Evolutionary conservation across 1,139 yeast genomes (phyloP).

Genomic region (Geotrichum klebahnii): DNA sequence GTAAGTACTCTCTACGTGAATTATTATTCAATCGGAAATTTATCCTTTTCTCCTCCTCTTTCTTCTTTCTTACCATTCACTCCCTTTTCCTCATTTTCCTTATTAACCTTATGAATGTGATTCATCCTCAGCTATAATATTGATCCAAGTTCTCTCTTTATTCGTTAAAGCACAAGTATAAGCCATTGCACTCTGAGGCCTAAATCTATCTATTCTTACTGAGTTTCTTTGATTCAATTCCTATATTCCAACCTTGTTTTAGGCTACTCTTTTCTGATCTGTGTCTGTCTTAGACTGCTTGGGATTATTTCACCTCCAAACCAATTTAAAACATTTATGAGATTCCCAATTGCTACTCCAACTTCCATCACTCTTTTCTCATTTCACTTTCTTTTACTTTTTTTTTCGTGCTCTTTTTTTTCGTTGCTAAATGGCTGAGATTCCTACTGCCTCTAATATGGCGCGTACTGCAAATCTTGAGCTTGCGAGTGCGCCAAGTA

Average conservation of each 20-base stretch:
- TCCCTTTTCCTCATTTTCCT: neutral
- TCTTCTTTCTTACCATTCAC: conserved; percentile 2
- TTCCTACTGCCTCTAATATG: neutral
- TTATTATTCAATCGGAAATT: too few relatives aligned
- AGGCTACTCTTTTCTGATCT: neutral
- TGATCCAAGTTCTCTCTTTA: too few relatives aligned
- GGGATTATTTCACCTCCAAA: neutral
- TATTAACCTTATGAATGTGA: too few relatives aligned
- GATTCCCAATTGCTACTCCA: neutral
- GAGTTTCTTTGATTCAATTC: neutral
- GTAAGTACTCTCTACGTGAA: too few relatives aligned
- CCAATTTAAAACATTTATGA: conserved; percentile 1
- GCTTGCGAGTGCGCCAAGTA: neutral
- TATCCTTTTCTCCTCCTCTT: neutral
- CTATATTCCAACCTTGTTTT: neutral
- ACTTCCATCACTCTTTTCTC: neutral
- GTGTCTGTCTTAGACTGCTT: neutral
- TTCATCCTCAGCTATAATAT: too few relatives aligned
- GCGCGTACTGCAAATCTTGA: neutral
- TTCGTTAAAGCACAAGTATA: neutral
- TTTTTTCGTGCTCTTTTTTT: neutral
- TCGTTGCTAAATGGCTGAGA: neutral
- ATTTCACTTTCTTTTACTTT: neutral
- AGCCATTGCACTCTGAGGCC: neutral
- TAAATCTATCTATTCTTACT: neutral